Percentiles rank a stretch among this genome's conserved stretches.
phyloP scores from a whole-genome alignment of 2,329 filamentous ascomycete species.

The Colletotrichum sp. region DNA sequence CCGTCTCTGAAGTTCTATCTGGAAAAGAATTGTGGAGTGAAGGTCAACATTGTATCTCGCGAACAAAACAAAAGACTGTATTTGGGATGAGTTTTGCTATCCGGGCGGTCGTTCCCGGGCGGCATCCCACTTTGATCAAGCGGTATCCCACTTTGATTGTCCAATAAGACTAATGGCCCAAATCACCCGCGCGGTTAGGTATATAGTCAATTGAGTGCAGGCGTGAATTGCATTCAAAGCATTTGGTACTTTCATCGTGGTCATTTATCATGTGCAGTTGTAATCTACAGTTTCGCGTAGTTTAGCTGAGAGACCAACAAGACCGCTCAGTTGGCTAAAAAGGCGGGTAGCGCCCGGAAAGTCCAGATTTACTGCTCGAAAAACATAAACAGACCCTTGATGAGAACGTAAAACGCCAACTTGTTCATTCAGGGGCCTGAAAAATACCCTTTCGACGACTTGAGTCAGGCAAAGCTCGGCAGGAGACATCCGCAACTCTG shows the following conservation, averaged over 20 bases:
- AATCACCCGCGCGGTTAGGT: not conserved
- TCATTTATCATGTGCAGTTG: too few species aligned
- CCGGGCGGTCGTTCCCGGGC: not conserved
- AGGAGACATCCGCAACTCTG: not conserved
- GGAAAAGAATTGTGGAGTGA: accelerated
- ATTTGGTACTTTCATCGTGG: too few species aligned
- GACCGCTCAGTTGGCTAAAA: not conserved
- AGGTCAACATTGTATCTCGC: not conserved
- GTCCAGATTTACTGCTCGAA: not conserved
- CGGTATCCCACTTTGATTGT: not conserved
- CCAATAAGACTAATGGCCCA: not conserved
- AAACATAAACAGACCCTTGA: not conserved
- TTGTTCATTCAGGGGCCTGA: not conserved
- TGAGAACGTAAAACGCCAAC: not conserved
- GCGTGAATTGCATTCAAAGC: not conserved
- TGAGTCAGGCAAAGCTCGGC: not conserved
- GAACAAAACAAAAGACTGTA: not conserved
- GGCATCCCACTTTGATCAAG: not conserved
- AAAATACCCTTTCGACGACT: accelerated
- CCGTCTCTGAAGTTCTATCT: not conserved
- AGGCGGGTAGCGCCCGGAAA: too few species aligned
- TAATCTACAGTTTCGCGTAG: too few species aligned
- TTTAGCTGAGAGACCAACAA: too few species aligned
- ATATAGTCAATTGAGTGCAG: accelerated
- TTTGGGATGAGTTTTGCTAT: not conserved